Evolutionary conservation across 2,329 filamentous ascomycete genomes (phyloP).

Genomic region (Capronia americana): DNA sequence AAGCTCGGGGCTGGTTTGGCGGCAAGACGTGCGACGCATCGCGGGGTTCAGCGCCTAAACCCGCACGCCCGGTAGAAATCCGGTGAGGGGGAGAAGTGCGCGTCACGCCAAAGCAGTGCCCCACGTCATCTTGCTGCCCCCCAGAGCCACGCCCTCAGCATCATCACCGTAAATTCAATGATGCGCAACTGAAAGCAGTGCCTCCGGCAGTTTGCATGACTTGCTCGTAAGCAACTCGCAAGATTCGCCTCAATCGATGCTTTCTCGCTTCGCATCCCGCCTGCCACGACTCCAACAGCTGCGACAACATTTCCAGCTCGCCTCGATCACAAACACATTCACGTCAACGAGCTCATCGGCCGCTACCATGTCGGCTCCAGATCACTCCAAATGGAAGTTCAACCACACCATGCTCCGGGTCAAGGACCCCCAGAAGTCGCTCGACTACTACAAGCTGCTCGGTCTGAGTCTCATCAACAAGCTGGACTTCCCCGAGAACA

Average conservation of each 20-base stretch:
- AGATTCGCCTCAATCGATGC: constrained; percentile 7
- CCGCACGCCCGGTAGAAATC: not conserved
- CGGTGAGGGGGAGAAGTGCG: constrained; percentile 21
- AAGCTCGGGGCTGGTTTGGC: constrained; percentile 1
- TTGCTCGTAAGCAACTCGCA: not conserved
- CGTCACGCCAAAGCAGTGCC: not conserved
- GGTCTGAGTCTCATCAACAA: constrained; percentile 85
- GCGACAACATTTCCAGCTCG: constrained; percentile 15
- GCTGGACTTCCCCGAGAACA: constrained; percentile 80
- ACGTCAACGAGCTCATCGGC: constrained; percentile 16
- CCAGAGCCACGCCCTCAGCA: not conserved
- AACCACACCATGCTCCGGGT: constrained; percentile 81
- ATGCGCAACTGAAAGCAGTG: constrained; percentile 1
- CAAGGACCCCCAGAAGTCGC: constrained; percentile 69
- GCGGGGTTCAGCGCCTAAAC: not conserved
- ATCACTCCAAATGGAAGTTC: constrained; percentile 65
- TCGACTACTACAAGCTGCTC: constrained; percentile 93
- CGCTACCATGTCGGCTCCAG: constrained; percentile 35
- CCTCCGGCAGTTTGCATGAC: not conserved
- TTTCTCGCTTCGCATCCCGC: constrained; percentile 19
- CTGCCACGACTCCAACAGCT: constrained; percentile 23
- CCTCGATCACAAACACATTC: constrained; percentile 9
- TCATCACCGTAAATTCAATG: constrained; percentile 9
- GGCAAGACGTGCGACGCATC: not conserved
- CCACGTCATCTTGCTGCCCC: constrained; percentile 16